Evolutionary conservation across 441 rosid species (phyloP), one percentile per base, ranked within the genome.

Genomic region (Eutrema salsugineum): DNA sequence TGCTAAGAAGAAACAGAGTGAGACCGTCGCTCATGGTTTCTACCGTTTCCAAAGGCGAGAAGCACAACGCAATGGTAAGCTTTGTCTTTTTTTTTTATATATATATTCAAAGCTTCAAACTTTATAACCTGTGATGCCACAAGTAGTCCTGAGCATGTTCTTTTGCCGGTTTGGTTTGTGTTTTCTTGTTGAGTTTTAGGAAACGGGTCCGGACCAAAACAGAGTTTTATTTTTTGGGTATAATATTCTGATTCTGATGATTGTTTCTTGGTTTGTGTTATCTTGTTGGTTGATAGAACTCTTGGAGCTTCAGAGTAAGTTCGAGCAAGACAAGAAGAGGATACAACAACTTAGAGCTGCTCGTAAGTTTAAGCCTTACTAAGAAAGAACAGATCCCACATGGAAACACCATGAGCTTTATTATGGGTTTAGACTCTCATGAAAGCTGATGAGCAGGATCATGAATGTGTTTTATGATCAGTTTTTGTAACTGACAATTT

Each of bases 11-110:
- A 91, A 91, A 77, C 74, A 42, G 57, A 88, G 75, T 51, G 97
- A 87, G 69, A n/a, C 63, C 0, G 87, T 93, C 22, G 87, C 84
- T 33, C 83, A 74, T 33, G 90, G 94, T 76, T 93, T 95, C 80
- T 95, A 95, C 59, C 87, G 99, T 48, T 95, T 95, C 70, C 99
- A 95, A 66, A 93, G 80, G 77, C 87, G 91, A 80, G 96, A 95
- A 76, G 88, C 88, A 22, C 87, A 86, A 77, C 88, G 87, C 66
- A 92, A 78, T 11, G 97, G 99, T 92, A 87, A 49, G 53, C 53
- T 68, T 55, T 5, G 36, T 32, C 35, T 10, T 27, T 54, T 10
- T 14, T 32, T 63, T 6, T n/a, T n/a, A n/a, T n/a, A n/a, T n/a
- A n/a, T 65, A 28, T 24, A 39, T 42, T 5, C 32, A 60, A 66